These are phyloP conservation scores for Corymbia citriodora DNA, from an alignment of 441 rosid genomes.

Conservation along the genomic window DNA sequence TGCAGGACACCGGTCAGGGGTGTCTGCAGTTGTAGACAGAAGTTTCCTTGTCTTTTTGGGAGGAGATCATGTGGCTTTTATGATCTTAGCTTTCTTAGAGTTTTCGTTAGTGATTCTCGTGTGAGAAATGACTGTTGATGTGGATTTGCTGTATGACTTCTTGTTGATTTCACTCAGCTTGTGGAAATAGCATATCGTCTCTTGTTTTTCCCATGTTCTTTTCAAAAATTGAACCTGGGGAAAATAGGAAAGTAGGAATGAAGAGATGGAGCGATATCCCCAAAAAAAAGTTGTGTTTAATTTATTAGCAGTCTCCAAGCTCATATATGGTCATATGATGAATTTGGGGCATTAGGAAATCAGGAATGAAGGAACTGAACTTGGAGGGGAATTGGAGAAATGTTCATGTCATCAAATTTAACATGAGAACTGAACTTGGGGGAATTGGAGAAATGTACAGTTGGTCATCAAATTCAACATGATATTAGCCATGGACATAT, in stretches of 20 bases:
- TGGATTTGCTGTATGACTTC: background rate
- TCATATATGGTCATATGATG: background rate
- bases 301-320: background rate
- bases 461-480: background rate
- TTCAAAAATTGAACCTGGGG: background rate
- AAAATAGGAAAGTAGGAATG: background rate
- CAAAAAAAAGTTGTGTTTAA: too few relatives aligned
- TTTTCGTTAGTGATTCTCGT: background rate
- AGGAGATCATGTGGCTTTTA: background rate
- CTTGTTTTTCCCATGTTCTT: background rate
- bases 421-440: too few relatives aligned
- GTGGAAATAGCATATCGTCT: background rate
- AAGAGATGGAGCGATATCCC: background rate
- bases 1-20: background rate
- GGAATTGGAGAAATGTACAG: too few relatives aligned
- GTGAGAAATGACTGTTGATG: background rate
- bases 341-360: background rate
- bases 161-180: background rate
- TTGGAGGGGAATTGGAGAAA: background rate
- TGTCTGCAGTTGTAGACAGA: background rate
- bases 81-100: background rate
- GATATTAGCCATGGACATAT: too few relatives aligned
- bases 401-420: background rate
- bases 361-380: background rate
- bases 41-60: background rate